Conservation (phyloP, 768 basidiomycete species). For the Rubroboletus satanas region DNA sequence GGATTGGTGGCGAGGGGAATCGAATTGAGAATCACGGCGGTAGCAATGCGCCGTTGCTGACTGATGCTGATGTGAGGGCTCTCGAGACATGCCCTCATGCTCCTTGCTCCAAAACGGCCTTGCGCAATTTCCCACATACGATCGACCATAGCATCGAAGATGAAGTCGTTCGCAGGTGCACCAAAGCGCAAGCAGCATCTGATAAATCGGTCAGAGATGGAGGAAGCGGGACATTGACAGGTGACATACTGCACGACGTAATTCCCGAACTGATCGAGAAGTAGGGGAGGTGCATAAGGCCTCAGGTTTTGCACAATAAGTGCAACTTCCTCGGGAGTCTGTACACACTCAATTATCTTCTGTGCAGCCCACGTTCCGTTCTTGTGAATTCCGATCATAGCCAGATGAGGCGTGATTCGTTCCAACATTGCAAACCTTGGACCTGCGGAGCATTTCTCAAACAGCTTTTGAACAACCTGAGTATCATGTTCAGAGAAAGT, state of each 20-base stretch:
- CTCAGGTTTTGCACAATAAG: constrained; percentile 83
- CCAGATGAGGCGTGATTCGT: constrained; percentile 87
- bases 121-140: constrained; percentile 99
- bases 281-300: constrained; percentile 88
- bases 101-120: constrained; percentile 95
- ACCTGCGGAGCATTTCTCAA: constrained; percentile 77
- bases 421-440: constrained; percentile 91
- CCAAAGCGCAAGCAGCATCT: constrained; percentile 92
- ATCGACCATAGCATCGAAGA: constrained; percentile 97
- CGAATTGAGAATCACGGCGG: constrained; percentile 92
- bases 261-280: constrained; percentile 92
- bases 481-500: constrained; percentile 6
- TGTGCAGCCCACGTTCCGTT: constrained; percentile 99
- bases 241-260: constrained; percentile 83
- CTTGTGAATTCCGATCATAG: constrained; percentile 98
- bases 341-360: constrained; percentile 96
- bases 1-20: constrained; percentile 97
- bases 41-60: constrained; percentile 93
- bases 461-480: constrained; percentile 94
- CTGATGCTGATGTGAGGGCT: constrained; percentile 80
- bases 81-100: constrained; percentile 96
- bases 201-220: constrained; percentile 5
- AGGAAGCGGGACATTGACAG: background rate
- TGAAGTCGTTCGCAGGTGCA: constrained; percentile 86
- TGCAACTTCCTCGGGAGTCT: constrained; percentile 79